phyloP scores from a whole-genome alignment of 2,329 filamentous ascomycete genomes.

The Macrophomina tecta region DNA sequence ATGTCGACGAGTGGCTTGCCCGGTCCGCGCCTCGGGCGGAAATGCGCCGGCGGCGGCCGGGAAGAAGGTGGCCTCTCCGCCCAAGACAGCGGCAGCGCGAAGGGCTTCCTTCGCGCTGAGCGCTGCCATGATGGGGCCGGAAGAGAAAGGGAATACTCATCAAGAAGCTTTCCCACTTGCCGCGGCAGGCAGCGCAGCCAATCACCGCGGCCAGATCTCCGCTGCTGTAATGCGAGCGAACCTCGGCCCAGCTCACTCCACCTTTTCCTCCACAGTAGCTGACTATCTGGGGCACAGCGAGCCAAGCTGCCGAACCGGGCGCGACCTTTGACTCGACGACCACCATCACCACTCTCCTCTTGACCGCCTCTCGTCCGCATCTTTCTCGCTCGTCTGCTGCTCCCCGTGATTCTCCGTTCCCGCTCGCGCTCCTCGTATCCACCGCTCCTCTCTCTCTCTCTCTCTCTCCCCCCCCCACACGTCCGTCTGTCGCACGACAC shows the following conservation, averaged over 20 bases:
- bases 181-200: conserved; percentile 2
- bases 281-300: background rate
- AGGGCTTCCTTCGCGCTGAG: conserved; percentile 1
- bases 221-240: conserved; percentile 14
- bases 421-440: background rate
- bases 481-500: background rate
- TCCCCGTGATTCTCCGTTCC: background rate
- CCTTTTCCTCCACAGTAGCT: background rate
- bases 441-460: background rate
- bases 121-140: no score
- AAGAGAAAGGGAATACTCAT: background rate
- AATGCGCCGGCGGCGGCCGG: background rate
- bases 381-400: background rate
- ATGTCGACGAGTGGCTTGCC: background rate
- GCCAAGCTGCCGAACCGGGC: conserved; percentile 11
- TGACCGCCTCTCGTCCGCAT: background rate
- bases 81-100: background rate
- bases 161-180: background rate
- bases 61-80: background rate
- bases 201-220: conserved; percentile 20
- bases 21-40: background rate
- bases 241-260: conserved; percentile 26
- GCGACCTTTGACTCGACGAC: conserved; percentile 1
- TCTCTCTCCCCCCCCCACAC: background rate
- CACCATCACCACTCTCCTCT: background rate